phyloP scores from a whole-genome alignment of 2,329 filamentous ascomycete species.

The Colletotrichum coccodes region DNA sequence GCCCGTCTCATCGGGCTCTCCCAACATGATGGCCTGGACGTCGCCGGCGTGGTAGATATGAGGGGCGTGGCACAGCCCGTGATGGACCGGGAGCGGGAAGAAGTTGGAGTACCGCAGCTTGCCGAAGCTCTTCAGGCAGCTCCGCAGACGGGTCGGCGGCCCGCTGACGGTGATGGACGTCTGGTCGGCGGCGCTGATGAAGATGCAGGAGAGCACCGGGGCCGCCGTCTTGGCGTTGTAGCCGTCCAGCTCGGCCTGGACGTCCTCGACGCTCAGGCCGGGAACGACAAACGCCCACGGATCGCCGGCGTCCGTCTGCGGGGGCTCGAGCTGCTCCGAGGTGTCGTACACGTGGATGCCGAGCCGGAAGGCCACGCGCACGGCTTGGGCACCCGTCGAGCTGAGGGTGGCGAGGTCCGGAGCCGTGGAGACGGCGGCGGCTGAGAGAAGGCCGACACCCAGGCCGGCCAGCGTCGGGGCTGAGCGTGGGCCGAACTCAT shows the following conservation, averaged over 20 bases:
- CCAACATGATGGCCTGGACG: neutral
- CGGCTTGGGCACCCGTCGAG: conserved; percentile 49
- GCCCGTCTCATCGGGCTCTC: neutral
- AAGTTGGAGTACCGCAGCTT: conserved; percentile 32
- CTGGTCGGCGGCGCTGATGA: conserved; percentile 48
- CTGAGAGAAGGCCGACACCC: conserved; percentile 55
- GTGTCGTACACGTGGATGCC: conserved; percentile 54
- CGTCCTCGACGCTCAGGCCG: conserved; percentile 41
- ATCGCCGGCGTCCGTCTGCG: conserved; percentile 39
- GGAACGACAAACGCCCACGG: conserved; percentile 55
- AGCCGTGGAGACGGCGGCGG: conserved; percentile 54
- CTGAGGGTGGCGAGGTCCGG: conserved; percentile 49
- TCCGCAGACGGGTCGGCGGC: conserved; percentile 37
- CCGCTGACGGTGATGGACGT: conserved; percentile 50
- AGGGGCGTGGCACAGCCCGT: conserved; percentile 50
- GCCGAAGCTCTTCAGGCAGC: neutral
- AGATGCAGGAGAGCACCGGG: conserved; percentile 47
- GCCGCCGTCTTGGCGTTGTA: conserved; percentile 40
- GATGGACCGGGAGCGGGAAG: conserved; percentile 48
- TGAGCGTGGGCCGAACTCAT: neutral
- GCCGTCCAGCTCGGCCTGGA: conserved; percentile 50
- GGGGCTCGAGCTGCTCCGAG: conserved; percentile 53
- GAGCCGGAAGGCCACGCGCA: conserved; percentile 56
- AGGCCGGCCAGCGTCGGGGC: conserved; percentile 46
- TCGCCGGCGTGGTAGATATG: conserved; percentile 46